Evolutionary conservation across 148 eudicot genomes (phyloP), one percentile per base, ranked within the genome.

Genomic region (Chenopodium quinoa): DNA sequence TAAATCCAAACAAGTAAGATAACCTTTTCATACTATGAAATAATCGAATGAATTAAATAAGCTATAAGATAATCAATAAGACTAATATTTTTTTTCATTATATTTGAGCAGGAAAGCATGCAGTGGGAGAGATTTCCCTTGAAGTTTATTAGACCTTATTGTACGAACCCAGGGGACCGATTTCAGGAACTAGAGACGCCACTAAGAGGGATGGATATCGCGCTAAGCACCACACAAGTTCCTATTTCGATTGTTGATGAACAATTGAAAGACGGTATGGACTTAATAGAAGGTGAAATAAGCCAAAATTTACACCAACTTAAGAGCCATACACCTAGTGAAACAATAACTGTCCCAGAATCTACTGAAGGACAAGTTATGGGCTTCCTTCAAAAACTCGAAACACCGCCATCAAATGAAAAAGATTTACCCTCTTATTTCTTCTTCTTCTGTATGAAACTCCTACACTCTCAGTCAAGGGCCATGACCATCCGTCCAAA

Each of bases 381-480:
- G 75, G 52, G 83, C 37, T 80, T 84, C 83, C 82, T 86, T 85
- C 87, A 88, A 87, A 84, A 88, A 68, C 85, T 93, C 78, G 86
- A 91, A 83, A 67, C 81, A 37, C 31, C 71, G 63, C 89, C 90
- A n/a, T 78, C 79, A 75, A 85, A 64, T 68, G 83, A 76, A 23
- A 87, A 83, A 75, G 90, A 89, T 34, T 74, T 93, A 27, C 85
- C 92, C 63, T 81, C 84, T 72, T 79, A 87, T 70, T 91, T 93
- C 90, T 93, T 93, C 89, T 27, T 93, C 40, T 93, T 91, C 79
- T 93, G 95, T 80, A 25, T 90, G 78, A 90, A 86, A 67, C 90
- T 91, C 75, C 80, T 91, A 25, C 87, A 87, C 22, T 77, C 81
- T 63, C 90, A 89, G 80, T 78, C 93, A 48, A 78, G 71, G 22